Evolutionary conservation across 140 eudicot genomes (phyloP), one percentile per base, ranked within the genome.

Genomic region (Stevia rebaudiana): DNA sequence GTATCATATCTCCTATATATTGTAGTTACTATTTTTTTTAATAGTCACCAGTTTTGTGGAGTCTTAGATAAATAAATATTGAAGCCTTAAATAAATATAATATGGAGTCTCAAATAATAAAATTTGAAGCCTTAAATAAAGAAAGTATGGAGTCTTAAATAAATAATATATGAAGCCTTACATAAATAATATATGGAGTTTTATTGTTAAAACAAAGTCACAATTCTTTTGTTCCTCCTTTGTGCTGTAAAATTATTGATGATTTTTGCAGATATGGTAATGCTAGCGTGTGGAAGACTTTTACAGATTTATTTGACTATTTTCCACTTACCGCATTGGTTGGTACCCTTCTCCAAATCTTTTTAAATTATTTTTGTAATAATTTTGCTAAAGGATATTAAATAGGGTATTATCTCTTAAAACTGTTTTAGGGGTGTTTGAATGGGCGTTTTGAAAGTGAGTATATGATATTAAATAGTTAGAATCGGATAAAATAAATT

Each of bases 321-420:
- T 33, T 16, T 57, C 30, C 64, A 6, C 37, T 57, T 33, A 57
- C 46, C 11, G 64, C 64, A 33, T 57, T 57, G 64, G 64, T 57
- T 28, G 31, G n/a, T n/a, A 33, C 15, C 46, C 16, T 5, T 52
- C 8, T 6, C 5, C 13, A 5, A 57, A 8, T 57, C 8, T 57
- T 18, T 57, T 31, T 56, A 30, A 17, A 16, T 2, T 11, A 8
- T 33, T 10, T 28, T 17, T 1, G 0, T 12, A 10, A 23, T 11
- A 50, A 8, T 0, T 13, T 41, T 41, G 2, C 17, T 41, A 41
- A 11, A 6, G 16, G 16, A 41, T 15, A 4, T 41, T 36, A 16
- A 6, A 41, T 36, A 11, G 51, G 22, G 5, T 46, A 46, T 15
- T 22, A 5, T 46, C 51, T 46, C 11, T 46, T 46, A 16, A 15